These are phyloP conservation scores for Xylaria digitata DNA, from an alignment of 2,329 filamentous ascomycete species.

Conservation along the genomic window DNA sequence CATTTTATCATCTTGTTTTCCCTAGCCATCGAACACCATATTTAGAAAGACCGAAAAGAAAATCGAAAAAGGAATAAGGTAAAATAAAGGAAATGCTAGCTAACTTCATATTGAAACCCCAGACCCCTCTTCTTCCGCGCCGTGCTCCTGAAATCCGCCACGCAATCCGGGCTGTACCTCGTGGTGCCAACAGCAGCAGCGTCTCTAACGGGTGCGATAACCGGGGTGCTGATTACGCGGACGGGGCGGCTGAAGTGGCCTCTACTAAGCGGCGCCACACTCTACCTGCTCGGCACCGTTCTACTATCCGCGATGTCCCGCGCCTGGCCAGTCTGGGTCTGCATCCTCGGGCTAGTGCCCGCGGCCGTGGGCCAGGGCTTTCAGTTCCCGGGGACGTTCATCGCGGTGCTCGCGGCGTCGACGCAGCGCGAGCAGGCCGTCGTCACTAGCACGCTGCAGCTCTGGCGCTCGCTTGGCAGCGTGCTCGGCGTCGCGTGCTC, in stretches of 20 bases:
- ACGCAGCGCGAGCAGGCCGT: constrained; percentile 73
- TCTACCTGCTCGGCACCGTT: constrained; percentile 63
- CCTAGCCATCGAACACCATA: too few relatives aligned
- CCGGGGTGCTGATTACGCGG: constrained; percentile 71
- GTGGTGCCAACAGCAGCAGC: constrained; percentile 70
- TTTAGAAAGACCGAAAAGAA: neutral
- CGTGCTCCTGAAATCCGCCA: constrained; percentile 76
- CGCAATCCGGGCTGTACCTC: constrained; percentile 77
- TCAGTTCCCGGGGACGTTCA: constrained; percentile 72
- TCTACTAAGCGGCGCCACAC: constrained; percentile 61
- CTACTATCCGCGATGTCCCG: constrained; percentile 62
- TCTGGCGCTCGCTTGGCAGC: constrained; percentile 77
- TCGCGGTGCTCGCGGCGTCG: constrained; percentile 70
- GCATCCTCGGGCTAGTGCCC: constrained; percentile 68
- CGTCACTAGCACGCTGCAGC: constrained; percentile 74
- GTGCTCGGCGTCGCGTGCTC: constrained; percentile 79
- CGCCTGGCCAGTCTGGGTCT: constrained; percentile 62
- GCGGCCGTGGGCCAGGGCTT: constrained; percentile 70
- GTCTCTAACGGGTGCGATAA: constrained; percentile 65
- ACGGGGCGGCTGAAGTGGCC: constrained; percentile 70
- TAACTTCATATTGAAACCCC: constrained; percentile 2
- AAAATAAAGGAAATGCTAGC: neutral
- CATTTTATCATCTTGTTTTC: neutral
- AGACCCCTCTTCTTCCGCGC: constrained; percentile 82
- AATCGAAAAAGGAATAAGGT: neutral